phyloP scores from a whole-genome alignment of 2,329 filamentous ascomycete species.

The Diaporthe amygdali region DNA sequence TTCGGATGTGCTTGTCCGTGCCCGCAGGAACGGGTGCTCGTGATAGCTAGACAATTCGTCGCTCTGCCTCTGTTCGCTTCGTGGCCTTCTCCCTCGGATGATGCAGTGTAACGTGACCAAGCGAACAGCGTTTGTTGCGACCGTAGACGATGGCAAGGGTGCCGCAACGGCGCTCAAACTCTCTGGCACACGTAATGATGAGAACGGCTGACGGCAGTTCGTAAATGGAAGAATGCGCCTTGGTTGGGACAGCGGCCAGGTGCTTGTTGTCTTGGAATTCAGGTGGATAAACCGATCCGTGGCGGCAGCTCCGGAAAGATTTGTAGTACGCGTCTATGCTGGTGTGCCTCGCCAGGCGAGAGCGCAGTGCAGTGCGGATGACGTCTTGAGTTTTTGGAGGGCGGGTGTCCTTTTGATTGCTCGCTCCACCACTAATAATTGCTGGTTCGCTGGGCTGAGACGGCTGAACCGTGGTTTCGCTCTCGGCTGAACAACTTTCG shows the following conservation, averaged over 20 bases:
- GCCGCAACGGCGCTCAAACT: neutral
- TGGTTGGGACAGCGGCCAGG: neutral
- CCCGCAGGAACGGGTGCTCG: conserved; percentile 15
- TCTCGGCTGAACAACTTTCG: neutral
- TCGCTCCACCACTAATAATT: conserved; percentile 24
- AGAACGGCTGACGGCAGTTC: neutral
- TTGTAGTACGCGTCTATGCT: neutral
- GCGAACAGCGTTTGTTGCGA: neutral
- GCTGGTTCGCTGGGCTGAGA: conserved; percentile 8
- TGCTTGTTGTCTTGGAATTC: neutral
- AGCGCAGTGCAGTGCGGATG: conserved; percentile 12
- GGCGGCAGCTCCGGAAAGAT: conserved; percentile 10
- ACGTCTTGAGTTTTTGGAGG: conserved; percentile 5
- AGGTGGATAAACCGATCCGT: neutral
- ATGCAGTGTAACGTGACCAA: conserved; percentile 15
- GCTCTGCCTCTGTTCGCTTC: neutral
- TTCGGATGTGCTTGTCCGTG: conserved; percentile 1
- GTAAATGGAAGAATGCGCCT: neutral
- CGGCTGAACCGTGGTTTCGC: neutral
- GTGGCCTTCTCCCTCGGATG: neutral
- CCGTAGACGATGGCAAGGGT: neutral
- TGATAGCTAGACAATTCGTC: neutral
- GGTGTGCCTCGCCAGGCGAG: neutral
- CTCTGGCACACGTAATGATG: neutral
- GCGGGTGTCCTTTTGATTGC: conserved; percentile 23